Evolutionary conservation across 495 filamentous ascomycete genomes (phyloP).

Genomic region (Xylaria bambusicola): DNA sequence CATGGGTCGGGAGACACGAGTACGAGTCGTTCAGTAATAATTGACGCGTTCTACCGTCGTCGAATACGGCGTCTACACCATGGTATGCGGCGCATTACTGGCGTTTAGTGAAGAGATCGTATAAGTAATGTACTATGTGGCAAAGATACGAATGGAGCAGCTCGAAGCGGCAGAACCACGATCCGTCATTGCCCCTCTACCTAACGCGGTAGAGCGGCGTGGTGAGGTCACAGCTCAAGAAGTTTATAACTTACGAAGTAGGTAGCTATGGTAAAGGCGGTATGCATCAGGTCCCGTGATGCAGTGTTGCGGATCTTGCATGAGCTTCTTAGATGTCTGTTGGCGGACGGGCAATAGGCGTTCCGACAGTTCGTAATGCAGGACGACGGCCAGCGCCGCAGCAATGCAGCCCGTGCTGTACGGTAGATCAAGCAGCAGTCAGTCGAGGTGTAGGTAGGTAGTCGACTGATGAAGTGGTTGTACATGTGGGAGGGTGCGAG

Average conservation of each 20-base stretch:
- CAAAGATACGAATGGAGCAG: not conserved
- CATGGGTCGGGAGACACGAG: not conserved
- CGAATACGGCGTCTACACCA: not conserved
- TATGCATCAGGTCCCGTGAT: conserved; percentile 17
- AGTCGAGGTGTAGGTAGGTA: not conserved
- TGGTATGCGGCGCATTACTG: not conserved
- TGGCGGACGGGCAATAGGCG: not conserved
- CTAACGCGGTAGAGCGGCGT: conserved; percentile 3
- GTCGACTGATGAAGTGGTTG: not conserved
- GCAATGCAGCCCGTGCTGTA: conserved; percentile 11
- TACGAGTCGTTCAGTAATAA: not conserved
- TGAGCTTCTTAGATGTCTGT: conserved; percentile 14
- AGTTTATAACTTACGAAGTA: not conserved
- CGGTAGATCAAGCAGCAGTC: conserved; percentile 12
- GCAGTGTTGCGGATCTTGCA: conserved; percentile 17
- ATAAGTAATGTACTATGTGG: not conserved
- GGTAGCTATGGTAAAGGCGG: conserved; percentile 12
- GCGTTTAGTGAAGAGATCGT: not conserved
- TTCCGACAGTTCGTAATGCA: conserved; percentile 3
- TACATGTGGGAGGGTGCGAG: conserved; percentile 3
- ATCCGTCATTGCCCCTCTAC: not conserved
- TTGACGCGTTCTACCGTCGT: not conserved
- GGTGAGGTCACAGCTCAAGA: not conserved
- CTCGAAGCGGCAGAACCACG: not conserved
- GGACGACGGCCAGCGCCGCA: not conserved